Evolutionary conservation across 2,329 filamentous ascomycete species (phyloP), one percentile per base, ranked within the genome.

Genomic region (Diaporthe citriasiana): DNA sequence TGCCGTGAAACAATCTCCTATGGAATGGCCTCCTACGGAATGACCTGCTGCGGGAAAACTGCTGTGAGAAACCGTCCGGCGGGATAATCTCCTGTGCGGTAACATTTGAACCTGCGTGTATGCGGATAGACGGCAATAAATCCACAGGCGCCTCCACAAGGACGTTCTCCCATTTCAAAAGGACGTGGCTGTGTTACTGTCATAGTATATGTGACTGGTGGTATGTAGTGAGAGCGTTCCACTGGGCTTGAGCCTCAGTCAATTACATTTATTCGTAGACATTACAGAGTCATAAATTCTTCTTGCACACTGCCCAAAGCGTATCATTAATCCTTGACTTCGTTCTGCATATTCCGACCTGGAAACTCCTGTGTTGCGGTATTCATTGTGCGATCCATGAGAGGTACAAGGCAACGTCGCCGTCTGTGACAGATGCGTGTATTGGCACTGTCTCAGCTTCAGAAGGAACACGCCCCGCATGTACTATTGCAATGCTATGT

Each of bases 381-480:
- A 33, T 25, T 50, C 30, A 66, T 51, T 66, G 63, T 38, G 45
- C 15, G 17, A 66, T 66, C 63, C 63, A 66, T 25, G 63, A 66
- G 30, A 66, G 63, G 30, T 66, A 66, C 30, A 66, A 22, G 8
- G 63, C 63, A 40, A 66, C 42, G 6, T 66, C 30, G 3, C 45
- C 33, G 19, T 66, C 63, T 7, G 30, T 19, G 45, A 13, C 25
- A 25, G 45, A 51, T 27, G 45, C 63, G 45, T 66, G 63, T 51
- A 66, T 38, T 51, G 45, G 15, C 6, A 38, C 33, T 2, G 30
- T 40, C 22, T 27, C 63, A 10, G 42, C 9, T 1, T 10, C 63
- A 40, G 63, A 66, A 2, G 63, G 63, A 27, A 66, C 63, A 12
- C 40, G 22, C 30, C 12, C 22, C 22, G 63, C 45, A 19, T 66